Base-by-base conservation (phyloP, 1,139 yeast genomes). In the Candida freyschussii region DNA sequence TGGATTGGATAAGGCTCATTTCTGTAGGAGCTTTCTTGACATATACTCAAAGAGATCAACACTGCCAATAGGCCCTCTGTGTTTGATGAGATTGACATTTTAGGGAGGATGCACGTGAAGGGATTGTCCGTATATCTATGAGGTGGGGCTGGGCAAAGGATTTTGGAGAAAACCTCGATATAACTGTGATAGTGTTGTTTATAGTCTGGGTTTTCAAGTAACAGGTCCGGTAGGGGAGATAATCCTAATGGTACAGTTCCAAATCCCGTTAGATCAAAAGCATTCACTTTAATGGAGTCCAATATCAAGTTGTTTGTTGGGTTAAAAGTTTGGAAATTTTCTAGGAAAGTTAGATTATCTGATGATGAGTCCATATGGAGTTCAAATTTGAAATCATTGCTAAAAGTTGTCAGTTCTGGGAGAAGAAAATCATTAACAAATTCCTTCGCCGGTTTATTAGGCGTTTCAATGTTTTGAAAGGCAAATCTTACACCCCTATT, bases 111-210 rank as follows among this genome's bases (percentile, higher is more conserved):
- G 7, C 69, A 68, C 39, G 69, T 69, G 57, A 82, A 81, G 0
- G 94, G 94, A 47, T 82, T 83, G 15, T 73, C 76, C 15, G 59
- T 63, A 49, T 78, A 78, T 4, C 69, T 50, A 13, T 62, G 56
- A 2, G 72, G 63, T 6, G 87, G 86, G 0, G 85, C 80, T 0
- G 93, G 91, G 6, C 80, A 86, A 22, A 82, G 60, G 25, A 71
- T 63, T 27, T 67, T 67, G 1, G 87, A 72, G 0, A 85, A 82
- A 10, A 75, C 73, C 34, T 73, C 65, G 12, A 78, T 60, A 65
- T 75, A 83, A 46, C 77, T 78, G 42, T 76, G 76, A 59, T 82
- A 75, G 15, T 78, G 60, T 20, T 39, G 32, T 24, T 34, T 45
- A 26, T 42, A 46, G n/a, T 24, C 24, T 8, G 44, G 43, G 15